A percentile compares a stretch with the other conserved stretches of the same genome.
These are phyloP conservation scores for Aspergillus awamori DNA, from an alignment of 2,329 filamentous ascomycete species.

Conservation along the genomic window DNA sequence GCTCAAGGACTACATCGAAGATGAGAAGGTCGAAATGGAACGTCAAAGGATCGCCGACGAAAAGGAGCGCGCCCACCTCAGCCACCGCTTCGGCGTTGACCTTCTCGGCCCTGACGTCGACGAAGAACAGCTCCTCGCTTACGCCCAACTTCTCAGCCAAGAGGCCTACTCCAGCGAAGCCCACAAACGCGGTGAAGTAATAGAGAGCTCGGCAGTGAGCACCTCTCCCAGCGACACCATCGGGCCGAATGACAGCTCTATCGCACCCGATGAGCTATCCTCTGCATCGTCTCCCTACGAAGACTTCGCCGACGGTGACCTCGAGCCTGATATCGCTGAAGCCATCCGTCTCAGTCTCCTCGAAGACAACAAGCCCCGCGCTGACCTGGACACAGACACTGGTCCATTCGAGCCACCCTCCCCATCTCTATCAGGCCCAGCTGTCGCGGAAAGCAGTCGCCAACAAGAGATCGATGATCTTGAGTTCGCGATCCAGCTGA, in stretches of 20 bases:
- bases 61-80: constrained; percentile 71
- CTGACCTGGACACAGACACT: constrained; percentile 35
- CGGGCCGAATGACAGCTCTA: constrained; percentile 35
- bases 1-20: constrained; percentile 78
- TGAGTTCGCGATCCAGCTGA: constrained; percentile 64
- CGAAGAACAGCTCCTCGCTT: constrained; percentile 66
- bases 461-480: constrained; percentile 59
- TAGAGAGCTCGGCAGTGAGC: constrained; percentile 42
- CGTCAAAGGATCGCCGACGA: constrained; percentile 68
- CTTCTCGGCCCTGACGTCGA: constrained; percentile 60
- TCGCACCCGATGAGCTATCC: constrained; percentile 34
- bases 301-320: constrained; percentile 50
- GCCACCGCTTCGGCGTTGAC: constrained; percentile 81
- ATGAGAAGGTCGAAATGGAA: constrained; percentile 80
- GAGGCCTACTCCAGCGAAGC: constrained; percentile 58
- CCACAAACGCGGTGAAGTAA: constrained; percentile 48
- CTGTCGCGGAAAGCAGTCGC: constrained; percentile 40
- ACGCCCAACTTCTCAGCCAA: constrained; percentile 64
- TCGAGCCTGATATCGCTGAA: constrained; percentile 64
- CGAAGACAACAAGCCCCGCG: constrained; percentile 33
- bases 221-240: constrained; percentile 43
- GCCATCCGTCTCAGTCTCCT: constrained; percentile 60
- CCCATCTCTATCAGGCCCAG: constrained; percentile 9
- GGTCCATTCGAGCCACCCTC: constrained; percentile 36
- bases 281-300: constrained; percentile 42